Evolutionary conservation across 2,329 filamentous ascomycete genomes (phyloP).

Genomic region (Penicillium oxalicum): DNA sequence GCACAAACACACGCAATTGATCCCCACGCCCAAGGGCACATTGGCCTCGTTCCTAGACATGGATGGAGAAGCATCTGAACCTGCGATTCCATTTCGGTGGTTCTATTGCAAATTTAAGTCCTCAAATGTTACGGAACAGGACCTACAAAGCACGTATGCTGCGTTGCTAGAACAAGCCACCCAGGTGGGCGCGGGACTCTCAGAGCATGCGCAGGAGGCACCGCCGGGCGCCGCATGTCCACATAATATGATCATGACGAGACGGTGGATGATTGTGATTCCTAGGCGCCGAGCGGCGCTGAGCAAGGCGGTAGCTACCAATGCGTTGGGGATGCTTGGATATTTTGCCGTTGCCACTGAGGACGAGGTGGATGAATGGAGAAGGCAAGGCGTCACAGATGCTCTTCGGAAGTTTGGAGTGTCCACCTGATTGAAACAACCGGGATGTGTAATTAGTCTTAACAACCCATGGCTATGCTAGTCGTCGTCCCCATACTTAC

Average conservation of each 20-base stretch:
- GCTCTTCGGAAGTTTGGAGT: not conserved
- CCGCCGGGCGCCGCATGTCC: not conserved
- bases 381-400: not conserved
- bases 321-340: not conserved
- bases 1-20: slow-evolving; percentile 3
- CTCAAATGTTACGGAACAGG: not conserved
- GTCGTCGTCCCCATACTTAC: not conserved
- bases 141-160: not conserved
- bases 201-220: not conserved
- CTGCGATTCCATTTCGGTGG: not conserved
- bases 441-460: too few relatives aligned
- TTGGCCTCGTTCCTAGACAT: slow-evolving; percentile 1
- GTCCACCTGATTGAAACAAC: not conserved
- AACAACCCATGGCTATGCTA: not conserved
- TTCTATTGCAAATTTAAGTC: not conserved
- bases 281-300: not conserved
- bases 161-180: not conserved
- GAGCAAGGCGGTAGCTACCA: not conserved
- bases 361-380: not conserved
- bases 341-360: not conserved
- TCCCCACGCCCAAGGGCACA: not conserved
- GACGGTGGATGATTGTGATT: slow-evolving; percentile 1
- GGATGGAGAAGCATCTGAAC: not conserved
- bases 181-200: not conserved
- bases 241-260: slow-evolving; percentile 3